phyloP scores from a whole-genome alignment of 2,329 filamentous ascomycete genomes.

The Aspergillus oerlinghausenensis region DNA sequence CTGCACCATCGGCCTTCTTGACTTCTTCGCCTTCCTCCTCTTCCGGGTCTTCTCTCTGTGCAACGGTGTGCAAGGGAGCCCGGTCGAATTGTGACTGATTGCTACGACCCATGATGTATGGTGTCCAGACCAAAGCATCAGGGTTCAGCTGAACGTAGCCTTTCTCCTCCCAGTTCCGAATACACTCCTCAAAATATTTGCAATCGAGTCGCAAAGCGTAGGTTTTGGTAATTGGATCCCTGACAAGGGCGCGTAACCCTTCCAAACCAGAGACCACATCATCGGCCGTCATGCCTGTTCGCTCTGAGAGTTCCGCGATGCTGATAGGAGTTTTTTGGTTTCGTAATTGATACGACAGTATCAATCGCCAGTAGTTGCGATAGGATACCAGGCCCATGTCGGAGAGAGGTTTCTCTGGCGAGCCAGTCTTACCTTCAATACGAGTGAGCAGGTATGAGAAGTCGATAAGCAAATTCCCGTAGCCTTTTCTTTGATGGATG shows the following conservation, averaged over 20 bases:
- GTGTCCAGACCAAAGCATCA: conserved; percentile 83
- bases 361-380: conserved; percentile 90
- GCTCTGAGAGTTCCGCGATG: conserved; percentile 61
- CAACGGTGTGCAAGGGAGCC: conserved; percentile 78
- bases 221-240: conserved; percentile 79
- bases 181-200: conserved; percentile 79
- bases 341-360: conserved; percentile 79
- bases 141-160: conserved; percentile 80
- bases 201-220: conserved; percentile 89
- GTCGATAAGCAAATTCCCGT: conserved; percentile 93
- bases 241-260: conserved; percentile 79
- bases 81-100: conserved; percentile 79
- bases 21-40: conserved; percentile 31
- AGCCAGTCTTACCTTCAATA: conserved; percentile 89
- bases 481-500: conserved; percentile 95
- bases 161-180: conserved; percentile 83
- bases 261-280: conserved; percentile 94
- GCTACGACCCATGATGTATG: conserved; percentile 89
- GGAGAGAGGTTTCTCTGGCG: conserved; percentile 92
- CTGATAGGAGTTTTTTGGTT: conserved; percentile 54
- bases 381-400: conserved; percentile 98
- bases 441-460: conserved; percentile 96
- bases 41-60: conserved; percentile 65
- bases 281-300: conserved; percentile 92
- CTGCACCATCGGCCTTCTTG: conserved; percentile 1